Evolutionary conservation across 108 stramenopile species (phyloP).

Genomic region (Seminavis robusta): DNA sequence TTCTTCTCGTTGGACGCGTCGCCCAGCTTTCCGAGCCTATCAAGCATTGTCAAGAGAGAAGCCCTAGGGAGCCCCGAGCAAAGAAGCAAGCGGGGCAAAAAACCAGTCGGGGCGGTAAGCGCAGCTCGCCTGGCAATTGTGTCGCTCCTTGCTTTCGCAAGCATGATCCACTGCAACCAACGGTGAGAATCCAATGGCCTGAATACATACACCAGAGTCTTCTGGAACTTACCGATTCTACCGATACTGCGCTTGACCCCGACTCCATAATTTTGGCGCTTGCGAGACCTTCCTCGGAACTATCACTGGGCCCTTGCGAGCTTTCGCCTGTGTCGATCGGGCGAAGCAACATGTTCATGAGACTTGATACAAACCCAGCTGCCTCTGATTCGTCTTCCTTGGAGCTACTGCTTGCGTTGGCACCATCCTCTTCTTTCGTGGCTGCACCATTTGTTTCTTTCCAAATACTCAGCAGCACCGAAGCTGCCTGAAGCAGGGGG

Average conservation of each 20-base stretch:
- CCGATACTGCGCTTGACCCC: slow-evolving; percentile 37
- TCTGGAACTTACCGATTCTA: slow-evolving; percentile 47
- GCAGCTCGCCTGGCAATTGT: slow-evolving; percentile 59
- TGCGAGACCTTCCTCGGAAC: slow-evolving; percentile 31
- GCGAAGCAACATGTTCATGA: slow-evolving; percentile 13
- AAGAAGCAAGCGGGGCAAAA: slow-evolving; percentile 69
- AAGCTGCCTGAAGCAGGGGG: slow-evolving; percentile 39
- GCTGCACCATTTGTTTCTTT: slow-evolving; percentile 20
- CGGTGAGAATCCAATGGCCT: neutral
- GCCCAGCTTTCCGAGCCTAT: slow-evolving; percentile 55
- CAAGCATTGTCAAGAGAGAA: slow-evolving; percentile 60
- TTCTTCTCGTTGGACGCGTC: slow-evolving; percentile 31
- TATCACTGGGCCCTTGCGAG: slow-evolving; percentile 1
- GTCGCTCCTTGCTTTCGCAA: slow-evolving; percentile 57
- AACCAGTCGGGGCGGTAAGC: slow-evolving; percentile 51
- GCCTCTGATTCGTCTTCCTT: neutral
- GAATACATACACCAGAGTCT: neutral
- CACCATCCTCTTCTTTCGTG: neutral
- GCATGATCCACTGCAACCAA: slow-evolving; percentile 56
- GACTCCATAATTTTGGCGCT: slow-evolving; percentile 31
- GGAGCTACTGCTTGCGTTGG: neutral
- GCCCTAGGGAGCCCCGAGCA: slow-evolving; percentile 67
- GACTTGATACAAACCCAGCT: slow-evolving; percentile 1
- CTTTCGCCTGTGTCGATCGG: too few species aligned
- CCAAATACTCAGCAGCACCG: slow-evolving; percentile 49